These are phyloP conservation scores for Strigomonas galati DNA, from an alignment of 208 protist genomes.

Conservation along the genomic window DNA sequence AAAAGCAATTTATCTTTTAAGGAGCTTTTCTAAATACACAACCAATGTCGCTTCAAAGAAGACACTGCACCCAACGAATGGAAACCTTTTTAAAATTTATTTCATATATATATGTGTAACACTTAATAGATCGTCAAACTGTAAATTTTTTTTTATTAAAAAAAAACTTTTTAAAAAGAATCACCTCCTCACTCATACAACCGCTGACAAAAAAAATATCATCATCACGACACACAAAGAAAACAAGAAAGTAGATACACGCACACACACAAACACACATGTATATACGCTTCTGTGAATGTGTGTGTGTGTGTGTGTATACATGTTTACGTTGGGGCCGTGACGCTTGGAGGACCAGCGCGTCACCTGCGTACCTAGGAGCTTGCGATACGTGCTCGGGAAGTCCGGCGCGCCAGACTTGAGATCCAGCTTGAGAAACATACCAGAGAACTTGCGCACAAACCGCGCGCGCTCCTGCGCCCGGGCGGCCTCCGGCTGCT, in stretches of 20 bases:
- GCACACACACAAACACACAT: not conserved
- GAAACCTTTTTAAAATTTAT: conserved; percentile 3
- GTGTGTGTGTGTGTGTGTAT: too few species aligned
- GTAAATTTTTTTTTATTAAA: not conserved
- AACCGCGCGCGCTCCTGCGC: conserved; percentile 82
- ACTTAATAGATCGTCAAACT: not conserved
- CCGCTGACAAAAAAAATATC: not conserved
- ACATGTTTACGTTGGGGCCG: conserved; percentile 64
- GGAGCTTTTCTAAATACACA: too few species aligned
- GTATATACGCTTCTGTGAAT: too few species aligned
- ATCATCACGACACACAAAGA: too few species aligned
- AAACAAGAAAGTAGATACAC: not conserved
- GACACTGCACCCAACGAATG: too few species aligned
- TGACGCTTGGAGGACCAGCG: conserved; percentile 90
- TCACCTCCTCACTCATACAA: too few species aligned
- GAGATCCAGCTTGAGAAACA: conserved; percentile 87
- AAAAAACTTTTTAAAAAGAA: not conserved
- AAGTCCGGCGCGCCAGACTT: conserved; percentile 84
- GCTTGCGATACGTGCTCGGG: conserved; percentile 81
- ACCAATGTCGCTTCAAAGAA: too few species aligned
- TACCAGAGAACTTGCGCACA: conserved; percentile 87
- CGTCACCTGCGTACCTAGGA: conserved; percentile 81
- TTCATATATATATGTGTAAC: not conserved
- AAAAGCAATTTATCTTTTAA: too few species aligned
- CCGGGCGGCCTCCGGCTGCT: conserved; percentile 86